Evolutionary conservation across 2,329 filamentous ascomycete species (phyloP).

Genomic region (Endocalyx cinctus): DNA sequence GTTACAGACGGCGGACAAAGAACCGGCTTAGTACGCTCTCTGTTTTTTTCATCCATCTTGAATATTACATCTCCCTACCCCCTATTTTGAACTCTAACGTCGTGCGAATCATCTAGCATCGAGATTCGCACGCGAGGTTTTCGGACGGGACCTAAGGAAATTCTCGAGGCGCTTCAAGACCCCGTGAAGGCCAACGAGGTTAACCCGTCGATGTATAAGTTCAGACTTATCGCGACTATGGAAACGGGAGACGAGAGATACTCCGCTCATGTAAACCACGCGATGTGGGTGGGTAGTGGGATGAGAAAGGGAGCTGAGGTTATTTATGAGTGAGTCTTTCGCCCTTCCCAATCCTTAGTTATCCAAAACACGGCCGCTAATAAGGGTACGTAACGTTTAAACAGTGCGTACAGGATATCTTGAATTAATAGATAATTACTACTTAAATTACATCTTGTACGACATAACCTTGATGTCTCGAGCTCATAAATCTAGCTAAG

Average conservation of each 20-base stretch:
- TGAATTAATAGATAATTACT: too few species aligned
- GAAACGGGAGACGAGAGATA: constrained; percentile 11
- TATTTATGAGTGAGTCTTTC: constrained; percentile 12
- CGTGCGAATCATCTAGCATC: constrained; percentile 4
- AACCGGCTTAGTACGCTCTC: constrained; percentile 37
- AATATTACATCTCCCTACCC: neutral
- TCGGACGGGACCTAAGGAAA: constrained; percentile 7
- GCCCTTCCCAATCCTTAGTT: too few species aligned
- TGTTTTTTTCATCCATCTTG: constrained; percentile 13
- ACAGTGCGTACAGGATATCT: constrained; percentile 4
- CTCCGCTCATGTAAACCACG: constrained; percentile 6
- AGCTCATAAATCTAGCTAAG: too few species aligned
- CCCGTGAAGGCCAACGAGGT: constrained; percentile 4
- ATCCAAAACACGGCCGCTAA: too few species aligned
- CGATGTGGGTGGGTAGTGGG: constrained; percentile 11
- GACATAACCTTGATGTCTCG: too few species aligned
- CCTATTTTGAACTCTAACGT: too few species aligned
- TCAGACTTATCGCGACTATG: constrained; percentile 10
- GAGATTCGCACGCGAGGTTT: constrained; percentile 10
- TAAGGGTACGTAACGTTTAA: neutral
- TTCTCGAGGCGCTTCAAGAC: constrained; percentile 9
- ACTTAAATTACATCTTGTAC: too few species aligned
- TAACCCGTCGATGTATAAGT: constrained; percentile 8
- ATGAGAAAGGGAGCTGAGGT: constrained; percentile 12
- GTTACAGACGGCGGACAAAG: constrained; percentile 41